phyloP scores from a whole-genome alignment of 345 rosid species.

The Carallia brachiata region DNA sequence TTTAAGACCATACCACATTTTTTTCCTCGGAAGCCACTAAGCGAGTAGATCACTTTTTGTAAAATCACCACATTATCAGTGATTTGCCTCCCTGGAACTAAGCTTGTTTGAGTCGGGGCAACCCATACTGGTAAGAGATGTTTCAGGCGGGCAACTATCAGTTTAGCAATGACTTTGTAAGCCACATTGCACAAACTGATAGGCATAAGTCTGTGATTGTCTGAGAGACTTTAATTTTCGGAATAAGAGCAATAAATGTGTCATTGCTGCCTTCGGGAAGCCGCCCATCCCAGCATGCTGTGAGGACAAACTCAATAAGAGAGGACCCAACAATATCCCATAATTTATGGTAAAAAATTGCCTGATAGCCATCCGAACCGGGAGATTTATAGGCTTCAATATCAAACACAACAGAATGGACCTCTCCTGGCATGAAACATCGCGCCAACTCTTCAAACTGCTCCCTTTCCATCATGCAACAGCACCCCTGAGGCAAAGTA shows the following conservation, averaged over 20 bases:
- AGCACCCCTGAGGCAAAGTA: no score
- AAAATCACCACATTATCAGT: not conserved
- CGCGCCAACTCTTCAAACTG: no score
- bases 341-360: no score
- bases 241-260: not conserved
- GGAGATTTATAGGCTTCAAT: no score
- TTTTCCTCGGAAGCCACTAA: not conserved
- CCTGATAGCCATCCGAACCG: not conserved
- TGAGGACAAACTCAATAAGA: not conserved
- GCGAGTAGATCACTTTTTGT: not conserved
- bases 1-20: not conserved
- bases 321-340: not conserved
- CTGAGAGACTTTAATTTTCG: not conserved
- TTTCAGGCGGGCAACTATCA: not conserved
- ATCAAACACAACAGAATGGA: no score
- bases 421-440: no score
- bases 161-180: not conserved
- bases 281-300: not conserved
- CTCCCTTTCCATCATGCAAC: no score
- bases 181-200: not conserved
- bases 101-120: not conserved
- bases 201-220: not conserved
- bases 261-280: not conserved
- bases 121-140: not conserved
- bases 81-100: not conserved